Percentiles rank a stretch among this genome's conserved stretches.
Conservation (phyloP, 1,284 basidiomycete genomes). For the Trametes hirsuta region DNA sequence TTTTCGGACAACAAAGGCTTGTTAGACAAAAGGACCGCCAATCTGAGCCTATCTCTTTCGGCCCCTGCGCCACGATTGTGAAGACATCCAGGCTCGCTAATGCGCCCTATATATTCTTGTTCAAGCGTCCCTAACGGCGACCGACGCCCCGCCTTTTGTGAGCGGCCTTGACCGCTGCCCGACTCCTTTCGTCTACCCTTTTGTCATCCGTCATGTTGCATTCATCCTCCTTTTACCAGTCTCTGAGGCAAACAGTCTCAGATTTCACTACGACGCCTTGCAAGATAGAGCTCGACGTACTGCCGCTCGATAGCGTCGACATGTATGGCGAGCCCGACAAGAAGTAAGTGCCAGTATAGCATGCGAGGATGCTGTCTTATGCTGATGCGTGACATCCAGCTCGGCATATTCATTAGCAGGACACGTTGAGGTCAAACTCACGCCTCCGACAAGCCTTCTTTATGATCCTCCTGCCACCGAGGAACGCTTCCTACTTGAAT, state of each 20-base stretch:
- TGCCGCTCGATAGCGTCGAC: conserved; percentile 25
- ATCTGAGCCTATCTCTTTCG: conserved; percentile 18
- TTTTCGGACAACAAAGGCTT: conserved; percentile 25
- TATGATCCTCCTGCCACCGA: conserved; percentile 52
- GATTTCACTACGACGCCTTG: conserved; percentile 18
- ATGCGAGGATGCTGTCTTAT: background rate
- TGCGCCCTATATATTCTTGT: conserved; percentile 23
- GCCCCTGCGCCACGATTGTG: conserved; percentile 7
- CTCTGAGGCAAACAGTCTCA: conserved; percentile 20
- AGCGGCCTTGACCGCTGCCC: conserved; percentile 9
- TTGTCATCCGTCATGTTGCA: conserved; percentile 12
- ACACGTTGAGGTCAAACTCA: conserved; percentile 62
- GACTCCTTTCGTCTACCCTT: conserved; percentile 2
- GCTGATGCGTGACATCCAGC: conserved; percentile 32
- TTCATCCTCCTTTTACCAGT: conserved; percentile 16
- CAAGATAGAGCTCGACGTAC: conserved; percentile 21
- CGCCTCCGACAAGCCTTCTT: conserved; percentile 40
- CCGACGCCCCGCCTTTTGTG: conserved; percentile 7
- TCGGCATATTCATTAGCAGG: conserved; percentile 80
- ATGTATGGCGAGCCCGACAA: conserved; percentile 71
- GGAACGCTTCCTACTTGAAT: conserved; percentile 61
- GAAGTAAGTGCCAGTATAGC: conserved; percentile 49
- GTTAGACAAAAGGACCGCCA: conserved; percentile 28
- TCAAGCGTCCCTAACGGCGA: background rate
- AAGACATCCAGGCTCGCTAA: conserved; percentile 1